Evolutionary conservation across 2,329 filamentous ascomycete species (phyloP).

Genomic region (Cladophialophora yegresii): DNA sequence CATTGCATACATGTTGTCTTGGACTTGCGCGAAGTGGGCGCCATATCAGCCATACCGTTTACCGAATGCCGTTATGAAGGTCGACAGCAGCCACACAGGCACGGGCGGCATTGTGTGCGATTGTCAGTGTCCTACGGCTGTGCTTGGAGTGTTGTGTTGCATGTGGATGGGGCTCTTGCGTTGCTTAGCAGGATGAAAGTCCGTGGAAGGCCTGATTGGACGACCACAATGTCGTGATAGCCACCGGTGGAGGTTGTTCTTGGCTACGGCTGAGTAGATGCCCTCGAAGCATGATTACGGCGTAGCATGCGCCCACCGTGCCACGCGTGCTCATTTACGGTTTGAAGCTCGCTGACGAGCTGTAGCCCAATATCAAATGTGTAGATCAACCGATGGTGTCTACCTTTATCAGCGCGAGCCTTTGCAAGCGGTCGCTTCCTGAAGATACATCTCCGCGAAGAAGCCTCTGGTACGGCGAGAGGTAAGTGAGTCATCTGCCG

Average conservation of each 20-base stretch:
- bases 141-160: constrained; percentile 6
- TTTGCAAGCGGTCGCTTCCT: too few species aligned
- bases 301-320: too few species aligned
- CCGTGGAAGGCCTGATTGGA: constrained; percentile 11
- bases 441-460: too few species aligned
- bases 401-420: too few species aligned
- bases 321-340: too few species aligned
- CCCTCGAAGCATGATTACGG: not conserved
- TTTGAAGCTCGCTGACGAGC: too few species aligned
- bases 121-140: not conserved
- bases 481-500: not conserved
- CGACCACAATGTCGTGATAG: not conserved
- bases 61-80: not conserved
- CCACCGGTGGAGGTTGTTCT: not conserved
- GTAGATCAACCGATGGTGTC: too few species aligned
- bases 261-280: not conserved
- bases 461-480: not conserved
- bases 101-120: constrained; percentile 3
- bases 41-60: constrained; percentile 18
- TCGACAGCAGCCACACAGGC: not conserved
- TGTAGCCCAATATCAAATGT: not conserved
- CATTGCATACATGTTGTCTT: constrained; percentile 26
- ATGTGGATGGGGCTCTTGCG: not conserved
- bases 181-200: constrained; percentile 8
- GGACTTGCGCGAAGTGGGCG: constrained; percentile 17